Percentiles rank a stretch among this genome's conserved stretches.
Evolutionary conservation across 345 rosid species (phyloP).

Genomic region (Eucalyptus regnans): DNA sequence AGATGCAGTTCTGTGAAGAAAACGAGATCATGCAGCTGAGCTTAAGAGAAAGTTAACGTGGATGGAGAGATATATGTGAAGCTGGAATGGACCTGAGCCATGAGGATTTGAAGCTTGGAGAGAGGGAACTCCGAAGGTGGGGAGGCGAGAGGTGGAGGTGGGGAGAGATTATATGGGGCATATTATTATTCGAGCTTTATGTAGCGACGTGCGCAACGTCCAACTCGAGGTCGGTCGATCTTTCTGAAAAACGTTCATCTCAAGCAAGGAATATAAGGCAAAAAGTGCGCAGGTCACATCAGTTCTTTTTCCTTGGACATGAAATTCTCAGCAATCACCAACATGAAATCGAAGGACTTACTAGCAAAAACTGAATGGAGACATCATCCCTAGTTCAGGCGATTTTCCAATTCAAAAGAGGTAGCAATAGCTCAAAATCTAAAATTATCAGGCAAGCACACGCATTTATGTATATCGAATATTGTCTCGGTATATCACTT

Average conservation of each 20-base stretch:
- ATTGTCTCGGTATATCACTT: too few species aligned
- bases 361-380: not conserved
- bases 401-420: not conserved
- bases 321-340: not conserved
- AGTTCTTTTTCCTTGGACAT: not conserved
- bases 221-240: not conserved
- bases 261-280: not conserved
- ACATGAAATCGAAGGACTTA: not conserved
- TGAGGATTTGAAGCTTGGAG: not conserved
- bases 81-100: not conserved
- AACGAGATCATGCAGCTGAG: not conserved
- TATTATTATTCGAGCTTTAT: not conserved
- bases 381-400: not conserved
- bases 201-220: not conserved
- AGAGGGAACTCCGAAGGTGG: not conserved
- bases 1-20: not conserved
- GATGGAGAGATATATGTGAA: not conserved
- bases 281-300: not conserved
- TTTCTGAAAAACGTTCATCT: not conserved
- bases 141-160: not conserved
- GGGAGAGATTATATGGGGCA: not conserved
- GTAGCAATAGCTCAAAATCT: not conserved
- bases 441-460: fast-evolving
- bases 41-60: not conserved
- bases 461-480: not conserved